A percentile compares a stretch with the other conserved stretches of the same genome.
Evolutionary conservation across 2,329 filamentous ascomycete genomes (phyloP).

Genomic region (Rutstroemia sp.): DNA sequence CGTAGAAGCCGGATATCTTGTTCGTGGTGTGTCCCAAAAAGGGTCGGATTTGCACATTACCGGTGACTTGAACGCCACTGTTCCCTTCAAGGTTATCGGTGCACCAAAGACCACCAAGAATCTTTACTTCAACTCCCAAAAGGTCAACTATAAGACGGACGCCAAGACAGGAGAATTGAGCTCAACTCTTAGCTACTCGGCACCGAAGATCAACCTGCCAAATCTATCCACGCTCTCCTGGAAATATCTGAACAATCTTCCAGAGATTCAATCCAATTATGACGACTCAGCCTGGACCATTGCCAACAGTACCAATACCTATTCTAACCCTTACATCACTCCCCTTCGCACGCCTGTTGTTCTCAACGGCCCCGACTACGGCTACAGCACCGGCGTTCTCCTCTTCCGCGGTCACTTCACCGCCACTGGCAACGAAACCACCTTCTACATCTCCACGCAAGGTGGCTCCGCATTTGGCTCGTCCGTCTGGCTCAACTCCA

Average conservation of each 20-base stretch:
- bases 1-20: conserved; percentile 55
- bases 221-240: conserved; percentile 52
- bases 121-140: conserved; percentile 54
- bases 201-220: conserved; percentile 47
- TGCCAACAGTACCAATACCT: conserved; percentile 46
- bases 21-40: conserved; percentile 50
- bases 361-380: conserved; percentile 65
- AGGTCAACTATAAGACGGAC: conserved; percentile 33
- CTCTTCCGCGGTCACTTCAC: conserved; percentile 62
- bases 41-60: conserved; percentile 52
- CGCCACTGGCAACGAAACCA: conserved; percentile 51
- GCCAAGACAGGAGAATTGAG: conserved; percentile 41
- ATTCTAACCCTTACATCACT: conserved; percentile 45
- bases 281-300: conserved; percentile 61
- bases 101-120: conserved; percentile 44
- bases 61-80: conserved; percentile 67
- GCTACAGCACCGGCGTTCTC: conserved; percentile 61
- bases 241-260: conserved; percentile 64
- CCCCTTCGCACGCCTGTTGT: conserved; percentile 55
- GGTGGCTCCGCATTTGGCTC: conserved; percentile 63
- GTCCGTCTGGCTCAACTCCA: conserved; percentile 57
- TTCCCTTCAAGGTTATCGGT: conserved; percentile 60
- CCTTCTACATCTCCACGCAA: conserved; percentile 50
- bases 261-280: conserved; percentile 57
- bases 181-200: conserved; percentile 41